Evolutionary conservation across 2,329 filamentous ascomycete genomes (phyloP).

Genomic region (Aspergillus ibericus): DNA sequence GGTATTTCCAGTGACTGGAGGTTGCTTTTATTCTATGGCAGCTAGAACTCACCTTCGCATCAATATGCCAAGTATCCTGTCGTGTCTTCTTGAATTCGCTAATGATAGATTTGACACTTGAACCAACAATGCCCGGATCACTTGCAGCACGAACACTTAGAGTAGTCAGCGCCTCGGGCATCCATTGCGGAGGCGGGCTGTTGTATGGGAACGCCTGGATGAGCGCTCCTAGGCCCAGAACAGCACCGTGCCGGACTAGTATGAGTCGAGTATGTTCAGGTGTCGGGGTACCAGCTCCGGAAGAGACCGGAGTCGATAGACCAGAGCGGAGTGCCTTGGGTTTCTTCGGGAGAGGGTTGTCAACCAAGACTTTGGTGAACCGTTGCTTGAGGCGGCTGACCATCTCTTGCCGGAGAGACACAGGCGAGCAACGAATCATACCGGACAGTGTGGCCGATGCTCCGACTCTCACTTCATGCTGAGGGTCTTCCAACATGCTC

Average conservation of each 20-base stretch:
- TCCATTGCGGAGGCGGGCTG: slow-evolving; percentile 87
- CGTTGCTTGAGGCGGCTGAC: slow-evolving; percentile 73
- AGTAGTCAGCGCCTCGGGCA: slow-evolving; percentile 86
- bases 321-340: slow-evolving; percentile 39
- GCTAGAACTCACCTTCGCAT: slow-evolving; percentile 78
- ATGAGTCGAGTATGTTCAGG: slow-evolving; percentile 69
- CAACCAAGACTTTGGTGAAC: slow-evolving; percentile 74
- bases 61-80: slow-evolving; percentile 97
- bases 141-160: slow-evolving; percentile 81
- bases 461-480: slow-evolving; percentile 90
- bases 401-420: slow-evolving; percentile 72
- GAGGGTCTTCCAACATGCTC: slow-evolving; percentile 86
- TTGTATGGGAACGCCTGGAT: slow-evolving; percentile 96
- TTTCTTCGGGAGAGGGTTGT: slow-evolving; percentile 83
- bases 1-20: not conserved
- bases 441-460: slow-evolving; percentile 91
- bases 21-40: not conserved
- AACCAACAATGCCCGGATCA: slow-evolving; percentile 89
- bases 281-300: slow-evolving; percentile 49
- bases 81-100: slow-evolving; percentile 99
- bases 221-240: slow-evolving; percentile 84
- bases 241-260: slow-evolving; percentile 81
- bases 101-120: slow-evolving; percentile 89
- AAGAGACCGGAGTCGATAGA: slow-evolving; percentile 44
- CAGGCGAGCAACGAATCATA: slow-evolving; percentile 95